Evolutionary conservation across 345 rosid species (phyloP), one percentile per base, ranked within the genome.

Genomic region (Eucalyptus microcorys): DNA sequence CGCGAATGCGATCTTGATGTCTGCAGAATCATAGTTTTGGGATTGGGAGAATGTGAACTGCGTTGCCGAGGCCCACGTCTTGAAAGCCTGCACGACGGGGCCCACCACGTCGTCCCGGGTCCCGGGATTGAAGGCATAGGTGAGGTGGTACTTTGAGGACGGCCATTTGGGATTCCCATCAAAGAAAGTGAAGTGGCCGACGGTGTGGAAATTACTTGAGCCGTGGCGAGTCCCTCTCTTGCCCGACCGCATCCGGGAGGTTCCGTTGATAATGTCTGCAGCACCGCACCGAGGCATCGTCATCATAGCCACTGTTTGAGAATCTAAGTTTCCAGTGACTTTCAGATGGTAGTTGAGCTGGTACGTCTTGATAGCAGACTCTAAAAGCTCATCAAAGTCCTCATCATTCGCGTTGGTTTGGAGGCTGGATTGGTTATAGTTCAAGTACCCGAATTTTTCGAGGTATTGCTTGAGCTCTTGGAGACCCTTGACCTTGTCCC

Each of bases 381-480:
- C 93, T 10, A 91, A 27, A 10, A 14, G 61, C 12, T 92, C 90
- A 7, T 90, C 93, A 57, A 91, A 93, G 3, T 90, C 89, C 47
- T 91, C 91, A 9, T 86, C 87, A 4, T 88, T 26, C 24, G 76
- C 86, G 9, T 55, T 86, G 24, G 85, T 86, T 27, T 24, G 86
- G 85, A 64, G 86, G 17, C 49, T 16, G 48, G 88, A 49, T 19
- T 13, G 59, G 45, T 47, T 47, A 26, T 83, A 15, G 80, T 49
- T 64, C 86, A 93, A 88, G 91, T 94, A 92, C 83, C 94, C 95
- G 11, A 91, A 94, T 5, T 55, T 50, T 26, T 91, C 57, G 4
- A 92, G 89, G 83, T 92, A 91, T 11, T 90, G 89, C 52, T 91
- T 93, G 86, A 93, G 90, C 13, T 88, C 53, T 10, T 86, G 79